These are phyloP conservation scores for Eleusine coracana DNA, from an alignment of 176 grass and related monocot species.

Conservation along the genomic window DNA sequence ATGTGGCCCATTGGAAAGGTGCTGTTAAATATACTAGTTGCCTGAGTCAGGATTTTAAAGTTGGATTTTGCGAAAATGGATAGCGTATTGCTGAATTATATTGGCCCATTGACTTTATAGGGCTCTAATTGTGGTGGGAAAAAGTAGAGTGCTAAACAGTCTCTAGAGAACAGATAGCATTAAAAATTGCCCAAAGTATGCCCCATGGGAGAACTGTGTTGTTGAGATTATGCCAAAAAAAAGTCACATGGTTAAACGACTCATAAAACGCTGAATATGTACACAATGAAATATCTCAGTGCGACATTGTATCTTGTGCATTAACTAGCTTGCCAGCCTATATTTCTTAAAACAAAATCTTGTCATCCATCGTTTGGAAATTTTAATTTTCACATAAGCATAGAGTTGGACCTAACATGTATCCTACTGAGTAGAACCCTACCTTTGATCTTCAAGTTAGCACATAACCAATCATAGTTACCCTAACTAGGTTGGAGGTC, in stretches of 20 bases:
- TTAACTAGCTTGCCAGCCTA: too few relatives aligned
- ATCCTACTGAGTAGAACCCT: not conserved
- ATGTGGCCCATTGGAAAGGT: not conserved
- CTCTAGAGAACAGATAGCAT: not conserved
- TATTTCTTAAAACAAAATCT: not conserved
- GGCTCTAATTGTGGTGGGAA: not conserved
- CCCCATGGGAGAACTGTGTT: not conserved
- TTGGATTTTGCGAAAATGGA: not conserved
- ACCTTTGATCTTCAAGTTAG: not conserved
- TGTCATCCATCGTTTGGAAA: not conserved
- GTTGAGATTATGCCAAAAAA: not conserved
- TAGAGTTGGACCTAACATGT: not conserved
- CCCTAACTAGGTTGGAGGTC: not conserved
- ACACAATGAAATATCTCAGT: not conserved
- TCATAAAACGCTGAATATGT: not conserved
- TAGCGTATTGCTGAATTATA: not conserved
- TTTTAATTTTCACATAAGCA: not conserved
- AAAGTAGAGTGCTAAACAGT: not conserved
- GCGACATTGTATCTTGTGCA: too few relatives aligned
- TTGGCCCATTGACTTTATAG: not conserved
- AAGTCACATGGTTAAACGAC: not conserved
- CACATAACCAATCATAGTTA: not conserved
- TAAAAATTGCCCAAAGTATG: too few relatives aligned
- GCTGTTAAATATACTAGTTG: not conserved
- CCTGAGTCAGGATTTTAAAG: not conserved